Evolutionary conservation across 306 rosid species (phyloP), one percentile per base, ranked within the genome.

Genomic region (Dalbergia cultrata): DNA sequence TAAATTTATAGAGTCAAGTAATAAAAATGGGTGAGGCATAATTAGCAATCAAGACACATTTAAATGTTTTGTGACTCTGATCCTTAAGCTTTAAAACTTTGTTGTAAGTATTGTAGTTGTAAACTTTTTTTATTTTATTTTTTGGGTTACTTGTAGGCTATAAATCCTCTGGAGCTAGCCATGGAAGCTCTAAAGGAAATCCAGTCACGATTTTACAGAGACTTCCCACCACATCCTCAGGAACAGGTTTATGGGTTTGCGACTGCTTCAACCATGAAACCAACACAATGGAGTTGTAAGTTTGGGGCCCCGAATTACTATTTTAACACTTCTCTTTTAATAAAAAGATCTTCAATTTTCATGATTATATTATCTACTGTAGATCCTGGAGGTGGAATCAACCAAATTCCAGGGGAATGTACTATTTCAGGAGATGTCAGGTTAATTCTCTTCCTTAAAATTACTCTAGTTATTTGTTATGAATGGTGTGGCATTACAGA

Each of bases 251-350:
- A 90, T 59, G 97, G 94, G 82, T 95, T 88, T 83, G 98, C 94
- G 22, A 89, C 99, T 37, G 97, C 98, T 16, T 95, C 99, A 77
- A 95, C 99, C 78, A 92, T 95, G 94, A 95, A 95, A 81, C 99
- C 99, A 85, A 93, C 99, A 72, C 97, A 95, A 75, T 95, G 99
- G 99, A 92, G 81, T 49, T 93, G 98, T 95, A 85, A 89, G 98
- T 87, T 85, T 39, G 52, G 56, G 41, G 74, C 26, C 34, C 67
- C 57, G 44, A 47, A 63, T 62, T 56, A 59, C 26, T 49, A 61
- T 21, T 73, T 63, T 59, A 54, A 4, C 50, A 37, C 13, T 54
- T 43, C 5, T 43, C 65, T 79, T 72, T 43, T 31, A 19, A 44
- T 33, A 65, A 26, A 17, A 65, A 80, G 35, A 57, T 41, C 65